Evolutionary conservation across 257 asterid genomes (phyloP).

Genomic region (Cruciata laevipes): DNA sequence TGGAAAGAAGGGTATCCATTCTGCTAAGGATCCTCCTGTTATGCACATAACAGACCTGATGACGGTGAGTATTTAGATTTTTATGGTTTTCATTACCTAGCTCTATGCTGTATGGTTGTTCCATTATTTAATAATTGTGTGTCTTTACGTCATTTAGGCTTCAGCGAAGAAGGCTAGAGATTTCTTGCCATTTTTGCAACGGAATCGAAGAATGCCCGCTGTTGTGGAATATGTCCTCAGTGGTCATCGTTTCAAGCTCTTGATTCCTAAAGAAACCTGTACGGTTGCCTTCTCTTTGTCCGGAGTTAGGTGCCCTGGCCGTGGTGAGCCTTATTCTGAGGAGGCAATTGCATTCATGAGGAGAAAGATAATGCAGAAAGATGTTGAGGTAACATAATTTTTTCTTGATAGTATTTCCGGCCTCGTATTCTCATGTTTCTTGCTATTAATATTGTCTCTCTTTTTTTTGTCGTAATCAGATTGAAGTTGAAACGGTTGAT

Average conservation of each 20-base stretch:
- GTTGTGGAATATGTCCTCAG: conserved; percentile 91
- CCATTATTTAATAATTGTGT: neutral
- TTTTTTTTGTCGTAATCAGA: conserved; percentile 29
- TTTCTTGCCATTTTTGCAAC: conserved; percentile 84
- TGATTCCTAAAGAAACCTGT: conserved; percentile 92
- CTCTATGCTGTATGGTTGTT: neutral
- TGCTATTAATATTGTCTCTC: conserved; percentile 11
- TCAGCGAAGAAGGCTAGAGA: conserved; percentile 76
- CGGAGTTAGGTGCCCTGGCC: conserved; percentile 98
- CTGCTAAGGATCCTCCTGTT: conserved; percentile 82
- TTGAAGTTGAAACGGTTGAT: conserved; percentile 93
- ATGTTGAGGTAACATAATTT: conserved; percentile 63
- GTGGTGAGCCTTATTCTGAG: conserved; percentile 81
- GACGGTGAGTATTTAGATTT: conserved; percentile 42
- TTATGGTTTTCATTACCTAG: neutral
- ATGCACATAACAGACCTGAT: conserved; percentile 78
- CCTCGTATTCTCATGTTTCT: conserved; percentile 1
- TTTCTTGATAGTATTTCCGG: neutral
- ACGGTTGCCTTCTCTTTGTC: conserved; percentile 84
- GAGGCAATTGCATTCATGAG: conserved; percentile 98
- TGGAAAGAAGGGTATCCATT: conserved; percentile 86
- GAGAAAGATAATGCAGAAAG: conserved; percentile 98
- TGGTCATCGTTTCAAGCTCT: conserved; percentile 86
- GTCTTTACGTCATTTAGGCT: conserved; percentile 38
- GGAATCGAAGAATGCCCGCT: conserved; percentile 87